Percentiles rank a stretch among this genome's conserved stretches.
Conservation (phyloP, 805 yeast species). For the Spathaspora girioi region DNA sequence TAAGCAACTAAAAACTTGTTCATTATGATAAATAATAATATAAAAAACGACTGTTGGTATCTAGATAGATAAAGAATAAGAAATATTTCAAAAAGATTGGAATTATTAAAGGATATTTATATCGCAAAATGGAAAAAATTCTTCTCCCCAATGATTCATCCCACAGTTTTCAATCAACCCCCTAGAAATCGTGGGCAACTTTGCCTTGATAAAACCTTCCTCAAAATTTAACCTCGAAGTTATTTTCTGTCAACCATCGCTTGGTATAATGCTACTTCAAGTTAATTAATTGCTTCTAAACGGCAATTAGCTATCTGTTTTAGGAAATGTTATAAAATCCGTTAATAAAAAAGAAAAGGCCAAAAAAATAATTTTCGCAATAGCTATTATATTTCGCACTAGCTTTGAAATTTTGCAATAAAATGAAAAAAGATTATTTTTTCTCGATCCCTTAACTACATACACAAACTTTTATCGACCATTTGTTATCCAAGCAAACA, state of each 20-base stretch:
- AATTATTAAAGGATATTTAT: neutral
- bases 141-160: neutral
- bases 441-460: neutral
- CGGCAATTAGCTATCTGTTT: neutral
- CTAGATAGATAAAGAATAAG: neutral
- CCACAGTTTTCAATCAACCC: neutral
- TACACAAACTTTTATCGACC: neutral
- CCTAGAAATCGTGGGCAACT: neutral
- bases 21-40: neutral
- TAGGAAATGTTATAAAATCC: neutral
- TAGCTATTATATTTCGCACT: no score
- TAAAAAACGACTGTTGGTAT: neutral
- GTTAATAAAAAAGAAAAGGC: neutral
- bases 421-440: neutral
- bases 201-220: neutral
- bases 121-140: neutral
- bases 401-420: neutral
- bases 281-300: neutral
- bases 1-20: neutral
- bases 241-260: neutral
- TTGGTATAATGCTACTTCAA: neutral
- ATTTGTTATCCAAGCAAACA: no score
- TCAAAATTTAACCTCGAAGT: neutral
- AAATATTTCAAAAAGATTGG: neutral
- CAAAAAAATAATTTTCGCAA: neutral